Evolutionary conservation across 2,329 filamentous ascomycete species (phyloP).

Genomic region (Metarhizium guizhouense): DNA sequence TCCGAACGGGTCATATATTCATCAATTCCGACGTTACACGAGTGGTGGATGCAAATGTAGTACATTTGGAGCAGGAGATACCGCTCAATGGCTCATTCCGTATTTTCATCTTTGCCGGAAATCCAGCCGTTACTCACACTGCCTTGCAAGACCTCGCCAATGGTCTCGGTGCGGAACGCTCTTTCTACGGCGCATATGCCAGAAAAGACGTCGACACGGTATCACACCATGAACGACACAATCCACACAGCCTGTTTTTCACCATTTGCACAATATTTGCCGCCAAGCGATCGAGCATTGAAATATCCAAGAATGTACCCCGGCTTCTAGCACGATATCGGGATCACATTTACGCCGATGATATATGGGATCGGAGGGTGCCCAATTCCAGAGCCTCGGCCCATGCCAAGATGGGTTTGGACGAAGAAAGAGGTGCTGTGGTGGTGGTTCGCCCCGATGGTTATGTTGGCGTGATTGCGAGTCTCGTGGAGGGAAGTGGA

Average conservation of each 20-base stretch:
- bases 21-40: constrained; percentile 75
- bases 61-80: constrained; percentile 83
- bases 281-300: constrained; percentile 55
- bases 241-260: constrained; percentile 77
- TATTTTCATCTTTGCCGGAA: constrained; percentile 77
- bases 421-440: constrained; percentile 64
- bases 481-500: constrained; percentile 64
- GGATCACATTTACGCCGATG: constrained; percentile 80
- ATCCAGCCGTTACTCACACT: constrained; percentile 44
- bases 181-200: constrained; percentile 63
- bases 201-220: constrained; percentile 53
- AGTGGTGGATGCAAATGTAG: constrained; percentile 80
- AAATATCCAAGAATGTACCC: constrained; percentile 65
- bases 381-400: constrained; percentile 63
- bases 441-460: constrained; percentile 82
- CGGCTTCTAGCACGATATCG: constrained; percentile 63
- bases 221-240: constrained; percentile 71
- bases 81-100: constrained; percentile 83
- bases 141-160: constrained; percentile 64
- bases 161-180: constrained; percentile 54
- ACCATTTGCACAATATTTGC: constrained; percentile 72
- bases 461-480: constrained; percentile 70
- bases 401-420: constrained; percentile 79
- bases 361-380: constrained; percentile 63
- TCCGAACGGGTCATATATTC: constrained; percentile 67